Evolutionary conservation across 495 filamentous ascomycete genomes (phyloP), one percentile per base, ranked within the genome.

Genomic region (Penicillium daleae): DNA sequence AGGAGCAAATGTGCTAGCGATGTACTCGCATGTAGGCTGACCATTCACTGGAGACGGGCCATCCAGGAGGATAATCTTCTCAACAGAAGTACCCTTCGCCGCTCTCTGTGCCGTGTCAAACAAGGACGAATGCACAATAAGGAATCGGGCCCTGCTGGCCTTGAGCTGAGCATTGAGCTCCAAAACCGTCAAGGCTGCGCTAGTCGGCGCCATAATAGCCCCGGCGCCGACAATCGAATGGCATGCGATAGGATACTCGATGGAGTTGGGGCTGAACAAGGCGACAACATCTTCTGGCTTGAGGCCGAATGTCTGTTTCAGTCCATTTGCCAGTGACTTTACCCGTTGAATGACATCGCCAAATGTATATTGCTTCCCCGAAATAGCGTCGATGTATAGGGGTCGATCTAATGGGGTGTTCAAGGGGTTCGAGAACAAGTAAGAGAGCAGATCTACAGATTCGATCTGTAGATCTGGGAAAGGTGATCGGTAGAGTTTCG

Each of bases 131-230:
- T 90, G 89, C 2, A 90, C 96, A 12, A 89, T 82, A 26, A 97
- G 69, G 10, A 82, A 91, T 63, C 85, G 89, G 42, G 90, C 92
- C 4, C 82, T 77, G 2, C 88, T 86, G 68, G 93, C 89, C 61
- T 88, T 86, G 59, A 97, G 83, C 71, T 97, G 93, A 71, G 89
- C 92, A n/a, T 90, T 86, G 8, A 97, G 81, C 69, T 97, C 92
- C 10, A 92, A 84, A 21, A 77, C 80, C 2, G 88, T 93, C 74
- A 96, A 95, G 2, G 83, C 82, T 29, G 93, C 91, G 71, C 95
- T 96, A 12, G 90, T 90, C 0, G 93, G 89, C 4, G 87, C 87
- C 17, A 89, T 69, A 37, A 87, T 78, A n/a, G 89, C 92, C 32
- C 91, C 92, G 0, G 92, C 87, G 83, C 90, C 95, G 55, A 88